phyloP scores from a whole-genome alignment of 768 basidiomycete genomes.

The Nidularia sp. region DNA sequence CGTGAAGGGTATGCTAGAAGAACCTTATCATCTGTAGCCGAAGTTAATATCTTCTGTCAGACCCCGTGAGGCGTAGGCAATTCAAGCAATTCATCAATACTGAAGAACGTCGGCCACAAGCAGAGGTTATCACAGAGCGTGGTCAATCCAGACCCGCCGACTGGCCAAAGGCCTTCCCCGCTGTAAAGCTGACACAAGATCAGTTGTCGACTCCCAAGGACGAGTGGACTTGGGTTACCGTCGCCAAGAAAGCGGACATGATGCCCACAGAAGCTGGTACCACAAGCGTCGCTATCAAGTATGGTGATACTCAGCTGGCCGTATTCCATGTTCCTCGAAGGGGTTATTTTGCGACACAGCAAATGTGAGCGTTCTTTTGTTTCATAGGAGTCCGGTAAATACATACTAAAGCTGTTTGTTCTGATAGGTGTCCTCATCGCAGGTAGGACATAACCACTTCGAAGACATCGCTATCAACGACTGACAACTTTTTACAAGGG shows the following conservation, averaged over 20 bases:
- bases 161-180: conserved; percentile 57
- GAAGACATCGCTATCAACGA: neutral
- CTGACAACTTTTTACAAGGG: conserved; percentile 20
- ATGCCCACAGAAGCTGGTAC: conserved; percentile 38
- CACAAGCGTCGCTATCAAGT: conserved; percentile 52
- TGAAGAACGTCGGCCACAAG: conserved; percentile 33
- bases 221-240: conserved; percentile 53
- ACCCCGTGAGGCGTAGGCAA: conserved; percentile 40
- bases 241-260: conserved; percentile 48
- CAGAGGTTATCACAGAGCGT: conserved; percentile 55
- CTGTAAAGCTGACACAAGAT: conserved; percentile 36
- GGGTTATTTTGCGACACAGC: conserved; percentile 65
- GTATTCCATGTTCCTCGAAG: conserved; percentile 59
- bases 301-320: conserved; percentile 64
- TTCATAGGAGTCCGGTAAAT: neutral
- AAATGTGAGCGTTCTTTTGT: conserved; percentile 32
- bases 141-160: conserved; percentile 63
- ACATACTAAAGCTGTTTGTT: neutral
- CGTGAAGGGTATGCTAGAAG: conserved; percentile 28
- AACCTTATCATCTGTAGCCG: conserved; percentile 8
- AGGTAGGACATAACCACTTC: neutral
- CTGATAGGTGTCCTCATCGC: conserved; percentile 31
- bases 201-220: conserved; percentile 38
- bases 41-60: conserved; percentile 14
- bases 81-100: conserved; percentile 71